These are phyloP conservation scores for Trametes coccinea DNA, from an alignment of 768 basidiomycete species.

Conservation along the genomic window DNA sequence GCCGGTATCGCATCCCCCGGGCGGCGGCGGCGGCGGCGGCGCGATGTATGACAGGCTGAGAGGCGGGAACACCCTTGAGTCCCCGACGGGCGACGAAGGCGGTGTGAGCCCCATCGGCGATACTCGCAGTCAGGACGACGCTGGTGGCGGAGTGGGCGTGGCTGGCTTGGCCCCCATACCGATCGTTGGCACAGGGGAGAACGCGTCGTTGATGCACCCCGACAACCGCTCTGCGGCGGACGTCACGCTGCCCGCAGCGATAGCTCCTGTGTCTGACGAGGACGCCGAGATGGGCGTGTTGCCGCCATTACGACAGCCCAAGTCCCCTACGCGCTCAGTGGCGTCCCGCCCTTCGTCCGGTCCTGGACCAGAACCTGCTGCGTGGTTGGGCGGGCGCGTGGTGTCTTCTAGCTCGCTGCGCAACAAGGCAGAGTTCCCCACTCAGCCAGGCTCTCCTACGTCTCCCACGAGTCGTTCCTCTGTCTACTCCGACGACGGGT, in stretches of 20 bases:
- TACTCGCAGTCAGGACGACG: conserved; percentile 9
- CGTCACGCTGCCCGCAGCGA: neutral
- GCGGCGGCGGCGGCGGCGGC: neutral
- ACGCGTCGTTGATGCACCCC: conserved; percentile 19
- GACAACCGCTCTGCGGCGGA: conserved; percentile 14
- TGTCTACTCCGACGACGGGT: conserved; percentile 19
- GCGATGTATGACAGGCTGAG: conserved; percentile 17
- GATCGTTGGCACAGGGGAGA: conserved; percentile 16
- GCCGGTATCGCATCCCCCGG: conserved; percentile 1
- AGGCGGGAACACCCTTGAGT: conserved; percentile 17
- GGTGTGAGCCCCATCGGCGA: conserved; percentile 6
- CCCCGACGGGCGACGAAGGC: conserved; percentile 4
- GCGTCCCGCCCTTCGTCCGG: conserved; percentile 1
- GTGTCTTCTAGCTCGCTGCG: conserved; percentile 13
- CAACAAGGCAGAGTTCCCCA: neutral
- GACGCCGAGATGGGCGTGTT: neutral
- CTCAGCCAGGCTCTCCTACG: neutral
- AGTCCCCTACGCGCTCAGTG: conserved; percentile 14
- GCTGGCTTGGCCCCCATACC: conserved; percentile 10
- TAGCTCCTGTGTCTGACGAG: neutral
- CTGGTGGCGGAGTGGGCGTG: conserved; percentile 1
- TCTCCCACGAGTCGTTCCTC: conserved; percentile 8
- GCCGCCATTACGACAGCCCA: conserved; percentile 7
- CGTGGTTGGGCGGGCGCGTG: conserved; percentile 22
- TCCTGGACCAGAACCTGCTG: conserved; percentile 18